Percentiles rank a stretch among this genome's conserved stretches.
Conservation (phyloP, 1,284 basidiomycete genomes). For the Moesziomyces parantarcticus region DNA sequence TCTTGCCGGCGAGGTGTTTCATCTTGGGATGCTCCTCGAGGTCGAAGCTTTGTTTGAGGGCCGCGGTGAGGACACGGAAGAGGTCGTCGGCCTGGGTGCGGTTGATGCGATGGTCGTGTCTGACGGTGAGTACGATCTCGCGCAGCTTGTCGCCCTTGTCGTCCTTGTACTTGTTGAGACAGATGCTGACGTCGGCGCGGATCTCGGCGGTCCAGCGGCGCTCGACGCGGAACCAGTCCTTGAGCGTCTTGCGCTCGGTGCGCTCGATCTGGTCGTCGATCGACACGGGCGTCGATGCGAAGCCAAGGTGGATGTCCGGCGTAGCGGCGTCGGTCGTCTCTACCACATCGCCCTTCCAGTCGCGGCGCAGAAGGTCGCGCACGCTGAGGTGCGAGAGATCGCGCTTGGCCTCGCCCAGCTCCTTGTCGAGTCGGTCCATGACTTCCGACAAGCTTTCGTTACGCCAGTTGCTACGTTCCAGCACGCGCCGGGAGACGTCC, state of each 20-base stretch:
- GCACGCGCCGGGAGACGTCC: constrained; percentile 22
- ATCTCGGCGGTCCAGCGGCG: constrained; percentile 58
- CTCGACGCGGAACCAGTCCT: constrained; percentile 64
- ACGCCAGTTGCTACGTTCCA: constrained; percentile 48
- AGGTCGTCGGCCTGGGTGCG: constrained; percentile 46
- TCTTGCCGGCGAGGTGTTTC: constrained; percentile 2
- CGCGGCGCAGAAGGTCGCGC: constrained; percentile 65
- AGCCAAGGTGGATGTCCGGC: constrained; percentile 64
- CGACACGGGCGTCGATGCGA: constrained; percentile 67
- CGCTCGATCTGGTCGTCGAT: constrained; percentile 64
- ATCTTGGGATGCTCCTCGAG: constrained; percentile 24
- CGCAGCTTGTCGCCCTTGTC: constrained; percentile 28
- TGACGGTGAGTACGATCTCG: constrained; percentile 53
- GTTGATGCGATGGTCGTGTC: constrained; percentile 43
- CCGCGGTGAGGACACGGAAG: constrained; percentile 34
- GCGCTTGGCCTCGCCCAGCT: constrained; percentile 61
- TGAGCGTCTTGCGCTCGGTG: constrained; percentile 44
- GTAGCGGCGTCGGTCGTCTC: constrained; percentile 52
- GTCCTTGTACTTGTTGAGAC: constrained; percentile 54
- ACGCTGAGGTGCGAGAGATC: constrained; percentile 63
- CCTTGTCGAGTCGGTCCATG: constrained; percentile 60
- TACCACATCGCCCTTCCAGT: constrained; percentile 68
- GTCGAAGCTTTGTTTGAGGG: constrained; percentile 26
- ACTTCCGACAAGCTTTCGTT: constrained; percentile 41
- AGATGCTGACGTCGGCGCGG: constrained; percentile 50